phyloP scores from a whole-genome alignment of 169 alveolate species.

The Eimeria sp. region DNA sequence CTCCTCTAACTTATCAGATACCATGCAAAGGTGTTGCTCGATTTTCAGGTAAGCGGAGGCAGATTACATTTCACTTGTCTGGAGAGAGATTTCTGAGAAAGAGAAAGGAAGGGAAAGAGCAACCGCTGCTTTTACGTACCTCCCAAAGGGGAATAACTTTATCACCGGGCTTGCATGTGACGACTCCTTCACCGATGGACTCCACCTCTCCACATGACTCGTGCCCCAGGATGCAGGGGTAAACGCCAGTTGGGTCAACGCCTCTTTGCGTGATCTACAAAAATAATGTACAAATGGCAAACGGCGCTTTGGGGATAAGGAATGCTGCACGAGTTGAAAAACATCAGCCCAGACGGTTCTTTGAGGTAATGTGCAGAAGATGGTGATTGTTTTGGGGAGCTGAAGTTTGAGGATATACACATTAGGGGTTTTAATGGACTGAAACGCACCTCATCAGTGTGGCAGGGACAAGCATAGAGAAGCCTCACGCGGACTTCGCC shows the following conservation, averaged over 20 bases:
- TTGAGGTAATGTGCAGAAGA: neutral
- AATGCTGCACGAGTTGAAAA: neutral
- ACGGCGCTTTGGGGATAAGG: neutral
- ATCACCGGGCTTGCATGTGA: conserved; percentile 90
- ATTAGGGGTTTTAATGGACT: neutral
- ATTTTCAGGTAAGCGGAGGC: neutral
- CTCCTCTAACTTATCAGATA: neutral
- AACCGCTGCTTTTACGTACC: neutral
- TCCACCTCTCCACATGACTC: conserved; percentile 92
- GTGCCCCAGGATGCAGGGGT: conserved; percentile 91
- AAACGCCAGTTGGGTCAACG: conserved; percentile 89
- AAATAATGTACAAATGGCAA: neutral
- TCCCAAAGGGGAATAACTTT: conserved; percentile 89
- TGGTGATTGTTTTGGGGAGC: neutral
- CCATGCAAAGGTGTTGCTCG: neutral
- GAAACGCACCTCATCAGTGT: conserved; percentile 89
- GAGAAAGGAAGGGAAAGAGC: neutral
- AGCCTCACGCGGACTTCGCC: conserved; percentile 91
- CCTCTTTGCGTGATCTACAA: conserved; percentile 84
- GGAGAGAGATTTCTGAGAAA: neutral
- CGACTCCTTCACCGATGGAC: conserved; percentile 92
- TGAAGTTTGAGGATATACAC: neutral
- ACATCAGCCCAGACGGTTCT: neutral
- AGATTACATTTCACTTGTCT: neutral
- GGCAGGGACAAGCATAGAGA: conserved; percentile 90